These are phyloP conservation scores for Chionographis japonica DNA, from an alignment of 106 monocot species.

Conservation along the genomic window DNA sequence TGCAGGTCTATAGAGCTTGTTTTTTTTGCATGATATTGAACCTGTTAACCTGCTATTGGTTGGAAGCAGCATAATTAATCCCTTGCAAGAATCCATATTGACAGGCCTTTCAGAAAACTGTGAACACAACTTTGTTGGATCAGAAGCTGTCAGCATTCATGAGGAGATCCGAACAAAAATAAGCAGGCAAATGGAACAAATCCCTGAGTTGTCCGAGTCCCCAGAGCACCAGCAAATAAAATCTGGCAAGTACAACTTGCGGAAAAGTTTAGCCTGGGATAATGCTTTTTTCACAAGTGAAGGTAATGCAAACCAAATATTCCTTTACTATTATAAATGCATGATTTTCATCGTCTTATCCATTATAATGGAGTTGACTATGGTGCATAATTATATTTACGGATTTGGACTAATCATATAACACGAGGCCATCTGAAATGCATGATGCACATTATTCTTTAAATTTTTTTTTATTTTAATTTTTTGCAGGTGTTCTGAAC, in stretches of 20 bases:
- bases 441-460: too few species aligned
- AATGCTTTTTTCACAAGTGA: slow-evolving; percentile 80
- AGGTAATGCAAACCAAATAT: slow-evolving; percentile 29
- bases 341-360: neutral
- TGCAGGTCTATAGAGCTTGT: too few species aligned
- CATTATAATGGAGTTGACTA: too few species aligned
- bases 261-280: slow-evolving; percentile 89
- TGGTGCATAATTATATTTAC: too few species aligned
- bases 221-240: slow-evolving; percentile 27
- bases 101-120: slow-evolving; percentile 16
- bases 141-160: slow-evolving; percentile 10
- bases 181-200: slow-evolving; percentile 20
- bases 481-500: slow-evolving; percentile 66
- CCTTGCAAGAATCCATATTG: too few species aligned
- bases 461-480: neutral
- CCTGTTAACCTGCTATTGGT: too few species aligned
- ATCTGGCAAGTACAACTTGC: slow-evolving; percentile 38
- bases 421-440: too few species aligned
- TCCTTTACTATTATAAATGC: neutral
- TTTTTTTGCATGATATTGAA: too few species aligned
- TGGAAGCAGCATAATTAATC: too few species aligned
- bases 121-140: neutral
- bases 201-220: slow-evolving; percentile 23
- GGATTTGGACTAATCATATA: too few species aligned
- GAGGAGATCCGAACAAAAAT: slow-evolving; percentile 5